phyloP scores from a whole-genome alignment of 164 flowering plant genomes.

The Hamamelis virginiana region DNA sequence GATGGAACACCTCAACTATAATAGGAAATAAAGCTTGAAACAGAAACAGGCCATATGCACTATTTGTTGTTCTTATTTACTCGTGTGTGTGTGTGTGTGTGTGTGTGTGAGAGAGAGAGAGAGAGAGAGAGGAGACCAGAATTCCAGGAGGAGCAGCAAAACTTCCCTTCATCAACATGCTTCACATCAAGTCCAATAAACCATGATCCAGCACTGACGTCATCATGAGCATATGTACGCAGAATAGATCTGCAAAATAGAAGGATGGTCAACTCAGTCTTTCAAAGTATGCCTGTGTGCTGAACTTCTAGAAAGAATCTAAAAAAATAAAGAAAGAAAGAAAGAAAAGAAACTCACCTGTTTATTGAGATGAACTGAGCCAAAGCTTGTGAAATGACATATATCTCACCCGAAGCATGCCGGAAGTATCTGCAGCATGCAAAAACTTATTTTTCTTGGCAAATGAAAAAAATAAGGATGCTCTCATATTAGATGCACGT shows the following conservation, averaged over 20 bases:
- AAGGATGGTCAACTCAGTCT: neutral
- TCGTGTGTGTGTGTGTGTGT: neutral
- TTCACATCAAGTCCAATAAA: constrained; percentile 86
- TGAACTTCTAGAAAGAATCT: neutral
- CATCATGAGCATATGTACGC: constrained; percentile 91
- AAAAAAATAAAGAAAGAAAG: neutral
- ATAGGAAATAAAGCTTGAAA: no score
- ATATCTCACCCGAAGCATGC: constrained; percentile 94
- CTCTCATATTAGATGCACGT: no score
- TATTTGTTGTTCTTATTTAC: no score
- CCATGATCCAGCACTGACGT: constrained; percentile 93
- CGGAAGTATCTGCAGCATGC: constrained; percentile 67
- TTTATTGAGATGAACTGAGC: constrained; percentile 88
- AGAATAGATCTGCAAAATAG: constrained; percentile 57
- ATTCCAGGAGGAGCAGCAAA: constrained; percentile 92
- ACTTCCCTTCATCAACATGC: constrained; percentile 74
- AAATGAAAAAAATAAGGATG: neutral
- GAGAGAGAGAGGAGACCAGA: constrained; percentile 55
- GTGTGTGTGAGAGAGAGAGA: constrained; percentile 4
- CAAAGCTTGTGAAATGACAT: constrained; percentile 76
- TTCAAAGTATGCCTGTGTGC: neutral
- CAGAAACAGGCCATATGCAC: no score
- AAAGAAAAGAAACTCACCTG: constrained; percentile 39
- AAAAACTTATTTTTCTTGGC: neutral
- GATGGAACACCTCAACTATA: no score